Evolutionary conservation across 2,329 filamentous ascomycete species (phyloP).

Genomic region (Fusarium luffae): DNA sequence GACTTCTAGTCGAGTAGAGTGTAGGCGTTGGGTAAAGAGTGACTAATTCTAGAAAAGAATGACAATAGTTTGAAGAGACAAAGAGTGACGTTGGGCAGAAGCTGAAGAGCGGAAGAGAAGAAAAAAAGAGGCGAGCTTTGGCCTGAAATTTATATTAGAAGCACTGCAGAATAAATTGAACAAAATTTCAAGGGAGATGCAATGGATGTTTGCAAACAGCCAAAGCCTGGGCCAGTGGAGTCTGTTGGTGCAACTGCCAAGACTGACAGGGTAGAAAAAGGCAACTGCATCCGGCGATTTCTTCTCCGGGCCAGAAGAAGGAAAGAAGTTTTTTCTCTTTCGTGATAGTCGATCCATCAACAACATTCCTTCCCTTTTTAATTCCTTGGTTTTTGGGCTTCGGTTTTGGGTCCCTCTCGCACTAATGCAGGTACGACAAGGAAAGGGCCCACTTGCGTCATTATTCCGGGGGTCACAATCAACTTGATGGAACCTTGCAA

Average conservation of each 20-base stretch:
- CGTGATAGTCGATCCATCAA: neutral
- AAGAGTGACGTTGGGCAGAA: neutral
- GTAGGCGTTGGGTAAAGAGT: constrained; percentile 1
- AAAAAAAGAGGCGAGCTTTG: neutral
- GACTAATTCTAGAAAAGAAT: constrained; percentile 2
- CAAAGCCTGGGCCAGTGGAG: constrained; percentile 3
- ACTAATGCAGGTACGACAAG: constrained; percentile 32
- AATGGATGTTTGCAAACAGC: neutral
- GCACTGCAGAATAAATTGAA: neutral
- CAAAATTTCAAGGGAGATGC: neutral
- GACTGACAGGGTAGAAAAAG: neutral
- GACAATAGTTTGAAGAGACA: constrained; percentile 9
- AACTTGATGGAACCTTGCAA: constrained; percentile 24
- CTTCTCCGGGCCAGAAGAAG: neutral
- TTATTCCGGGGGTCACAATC: constrained; percentile 29
- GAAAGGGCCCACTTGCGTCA: constrained; percentile 22
- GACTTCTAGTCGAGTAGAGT: neutral
- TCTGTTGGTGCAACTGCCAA: constrained; percentile 2
- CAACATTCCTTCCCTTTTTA: constrained; percentile 9
- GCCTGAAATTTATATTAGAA: constrained; percentile 10
- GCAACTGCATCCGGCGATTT: constrained; percentile 2
- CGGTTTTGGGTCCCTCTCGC: neutral
- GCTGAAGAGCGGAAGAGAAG: neutral
- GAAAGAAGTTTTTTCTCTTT: neutral
- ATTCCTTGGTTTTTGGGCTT: neutral